These are phyloP conservation scores for Penicillium sp. DNA, from an alignment of 2,329 filamentous ascomycete species.

Conservation along the genomic window DNA sequence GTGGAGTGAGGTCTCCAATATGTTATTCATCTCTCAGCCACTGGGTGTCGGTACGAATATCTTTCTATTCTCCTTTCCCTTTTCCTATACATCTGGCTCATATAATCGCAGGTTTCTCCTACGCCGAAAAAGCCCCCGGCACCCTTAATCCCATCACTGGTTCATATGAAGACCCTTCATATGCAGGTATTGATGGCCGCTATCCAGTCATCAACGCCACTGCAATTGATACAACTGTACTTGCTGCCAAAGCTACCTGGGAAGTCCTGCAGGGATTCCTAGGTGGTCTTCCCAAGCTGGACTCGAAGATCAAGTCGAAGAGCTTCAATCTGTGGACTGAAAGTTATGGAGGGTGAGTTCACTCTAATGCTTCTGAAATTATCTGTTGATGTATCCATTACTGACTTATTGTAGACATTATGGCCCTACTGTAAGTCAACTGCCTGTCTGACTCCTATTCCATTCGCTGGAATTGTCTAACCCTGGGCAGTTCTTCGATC, in stretches of 20 bases:
- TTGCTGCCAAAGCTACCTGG: slow-evolving; percentile 49
- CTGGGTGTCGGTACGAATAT: slow-evolving; percentile 43
- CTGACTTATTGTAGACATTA: slow-evolving; percentile 37
- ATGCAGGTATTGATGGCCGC: slow-evolving; percentile 39
- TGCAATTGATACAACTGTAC: slow-evolving; percentile 47
- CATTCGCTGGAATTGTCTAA: slow-evolving; percentile 14
- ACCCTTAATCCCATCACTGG: slow-evolving; percentile 40
- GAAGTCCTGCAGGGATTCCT: slow-evolving; percentile 50
- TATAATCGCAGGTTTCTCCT: slow-evolving; percentile 26
- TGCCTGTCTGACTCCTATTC: not conserved
- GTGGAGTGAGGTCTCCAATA: slow-evolving; percentile 53
- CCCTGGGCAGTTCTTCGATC: slow-evolving; percentile 42
- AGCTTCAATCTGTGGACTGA: slow-evolving; percentile 55
- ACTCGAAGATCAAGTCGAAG: slow-evolving; percentile 43
- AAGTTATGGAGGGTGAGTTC: slow-evolving; percentile 41
- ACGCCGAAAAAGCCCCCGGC: slow-evolving; percentile 30
- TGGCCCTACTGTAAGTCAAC: slow-evolving; percentile 36
- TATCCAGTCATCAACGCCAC: slow-evolving; percentile 46
- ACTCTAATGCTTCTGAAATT: not conserved
- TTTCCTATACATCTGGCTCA: not conserved
- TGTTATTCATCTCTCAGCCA: slow-evolving; percentile 56
- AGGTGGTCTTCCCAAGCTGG: slow-evolving; percentile 41
- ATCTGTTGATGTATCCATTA: slow-evolving; percentile 1
- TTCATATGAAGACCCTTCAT: slow-evolving; percentile 38
- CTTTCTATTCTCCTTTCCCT: too few relatives aligned